A percentile compares a stretch with the other conserved stretches of the same genome.
Conservation (phyloP, 306 rosid species). For the Vigna nakashimae region DNA sequence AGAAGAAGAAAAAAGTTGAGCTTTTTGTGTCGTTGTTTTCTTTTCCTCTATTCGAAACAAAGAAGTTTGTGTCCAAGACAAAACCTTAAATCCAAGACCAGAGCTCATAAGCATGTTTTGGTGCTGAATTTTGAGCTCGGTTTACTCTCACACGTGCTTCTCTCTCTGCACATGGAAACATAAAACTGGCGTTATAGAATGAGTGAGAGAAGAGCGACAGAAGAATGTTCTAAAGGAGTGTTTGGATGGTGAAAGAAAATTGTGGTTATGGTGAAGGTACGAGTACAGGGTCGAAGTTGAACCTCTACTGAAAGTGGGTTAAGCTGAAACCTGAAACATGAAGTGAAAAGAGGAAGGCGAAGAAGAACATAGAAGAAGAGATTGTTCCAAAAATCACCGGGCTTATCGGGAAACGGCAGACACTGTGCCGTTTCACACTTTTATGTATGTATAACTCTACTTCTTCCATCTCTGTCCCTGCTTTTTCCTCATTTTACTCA, state of each 20-base stretch:
- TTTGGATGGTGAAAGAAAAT: constrained; percentile 10
- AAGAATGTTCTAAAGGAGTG: constrained; percentile 21
- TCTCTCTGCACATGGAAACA: constrained; percentile 16
- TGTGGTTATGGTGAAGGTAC: not conserved
- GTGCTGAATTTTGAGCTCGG: constrained; percentile 32
- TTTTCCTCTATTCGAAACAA: not conserved
- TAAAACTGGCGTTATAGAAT: not conserved
- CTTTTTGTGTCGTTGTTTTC: not conserved
- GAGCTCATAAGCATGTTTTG: constrained; percentile 22
- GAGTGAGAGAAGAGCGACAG: not conserved
- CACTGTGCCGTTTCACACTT: constrained; percentile 41
- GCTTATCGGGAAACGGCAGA: constrained; percentile 47
- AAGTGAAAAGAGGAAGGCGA: constrained; percentile 1
- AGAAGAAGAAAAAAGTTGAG: not conserved
- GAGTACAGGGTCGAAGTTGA: not conserved
- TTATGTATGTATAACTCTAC: not conserved
- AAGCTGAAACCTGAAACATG: constrained; percentile 3
- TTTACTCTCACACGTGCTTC: constrained; percentile 7
- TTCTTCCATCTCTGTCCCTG: constrained; percentile 33
- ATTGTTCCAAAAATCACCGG: constrained; percentile 40
- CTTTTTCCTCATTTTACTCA: constrained; percentile 16
- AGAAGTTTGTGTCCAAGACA: not conserved
- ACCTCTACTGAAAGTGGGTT: constrained; percentile 18
- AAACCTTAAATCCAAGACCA: constrained; percentile 16
- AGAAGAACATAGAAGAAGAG: not conserved